Percentiles rank a stretch among this genome's conserved stretches.
Evolutionary conservation across 768 basidiomycete species (phyloP).

Genomic region (Agrocybe chaxingu): DNA sequence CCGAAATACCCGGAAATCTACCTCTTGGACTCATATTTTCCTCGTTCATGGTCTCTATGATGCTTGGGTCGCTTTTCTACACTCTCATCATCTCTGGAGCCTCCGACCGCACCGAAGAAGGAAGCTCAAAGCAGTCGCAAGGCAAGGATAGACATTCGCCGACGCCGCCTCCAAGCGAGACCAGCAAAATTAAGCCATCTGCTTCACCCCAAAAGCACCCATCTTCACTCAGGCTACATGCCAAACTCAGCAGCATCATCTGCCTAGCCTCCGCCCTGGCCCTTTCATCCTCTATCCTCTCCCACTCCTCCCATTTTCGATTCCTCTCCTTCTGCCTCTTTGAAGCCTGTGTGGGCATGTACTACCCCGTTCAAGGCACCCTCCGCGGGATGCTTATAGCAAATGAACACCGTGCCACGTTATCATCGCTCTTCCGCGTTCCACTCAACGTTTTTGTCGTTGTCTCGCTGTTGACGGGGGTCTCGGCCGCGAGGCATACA

Average conservation of each 20-base stretch:
- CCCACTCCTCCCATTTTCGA: slow-evolving; percentile 42
- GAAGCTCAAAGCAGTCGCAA: no score
- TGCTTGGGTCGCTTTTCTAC: slow-evolving; percentile 73
- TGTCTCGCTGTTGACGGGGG: slow-evolving; percentile 63
- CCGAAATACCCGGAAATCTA: slow-evolving; percentile 36
- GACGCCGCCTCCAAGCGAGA: no score
- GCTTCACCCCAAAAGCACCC: not conserved
- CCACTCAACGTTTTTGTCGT: slow-evolving; percentile 76
- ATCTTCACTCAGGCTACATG: slow-evolving; percentile 55
- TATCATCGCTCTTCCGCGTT: slow-evolving; percentile 71
- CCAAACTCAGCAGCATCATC: slow-evolving; percentile 62
- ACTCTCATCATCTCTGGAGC: slow-evolving; percentile 42
- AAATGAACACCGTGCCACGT: slow-evolving; percentile 74
- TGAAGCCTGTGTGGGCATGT: slow-evolving; percentile 77
- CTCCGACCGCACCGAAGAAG: slow-evolving; percentile 13
- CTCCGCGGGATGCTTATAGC: slow-evolving; percentile 62
- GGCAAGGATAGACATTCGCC: no score
- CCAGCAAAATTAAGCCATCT: not conserved
- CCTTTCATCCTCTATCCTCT: slow-evolving; percentile 47
- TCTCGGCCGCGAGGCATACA: slow-evolving; percentile 57
- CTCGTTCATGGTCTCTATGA: slow-evolving; percentile 79
- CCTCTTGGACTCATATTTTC: slow-evolving; percentile 82
- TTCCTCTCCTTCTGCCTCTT: slow-evolving; percentile 77
- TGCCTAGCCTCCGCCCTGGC: slow-evolving; percentile 58
- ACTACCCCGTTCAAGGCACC: slow-evolving; percentile 78